Conservation (phyloP, 2,329 filamentous ascomycete genomes). For the Bipolaris sorokiniana region DNA sequence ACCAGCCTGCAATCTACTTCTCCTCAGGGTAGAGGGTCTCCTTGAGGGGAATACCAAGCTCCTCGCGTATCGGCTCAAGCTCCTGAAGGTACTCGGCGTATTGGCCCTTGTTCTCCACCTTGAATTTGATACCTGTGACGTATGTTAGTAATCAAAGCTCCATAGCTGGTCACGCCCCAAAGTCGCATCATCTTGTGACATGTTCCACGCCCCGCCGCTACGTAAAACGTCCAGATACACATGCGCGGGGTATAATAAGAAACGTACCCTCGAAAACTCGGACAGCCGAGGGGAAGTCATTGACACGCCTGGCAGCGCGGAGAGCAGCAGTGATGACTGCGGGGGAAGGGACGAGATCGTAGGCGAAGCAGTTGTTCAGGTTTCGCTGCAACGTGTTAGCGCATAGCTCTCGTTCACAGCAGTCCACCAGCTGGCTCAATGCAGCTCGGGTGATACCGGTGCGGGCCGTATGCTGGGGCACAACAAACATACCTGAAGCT, state of each 20-base stretch:
- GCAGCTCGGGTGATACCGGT: constrained; percentile 24
- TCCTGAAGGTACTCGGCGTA: constrained; percentile 96
- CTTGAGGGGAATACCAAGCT: constrained; percentile 89
- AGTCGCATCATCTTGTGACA: not conserved
- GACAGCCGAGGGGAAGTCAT: constrained; percentile 98
- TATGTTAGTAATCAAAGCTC: constrained; percentile 32
- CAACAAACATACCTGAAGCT: constrained; percentile 82
- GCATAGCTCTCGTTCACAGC: constrained; percentile 2
- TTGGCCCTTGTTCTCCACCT: constrained; percentile 98
- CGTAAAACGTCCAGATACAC: not conserved
- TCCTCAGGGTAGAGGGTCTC: constrained; percentile 83
- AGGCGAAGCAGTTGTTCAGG: constrained; percentile 99
- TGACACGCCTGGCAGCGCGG: constrained; percentile 91
- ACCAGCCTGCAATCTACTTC: constrained; percentile 33
- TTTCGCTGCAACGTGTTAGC: constrained; percentile 68
- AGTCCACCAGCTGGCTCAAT: constrained; percentile 11
- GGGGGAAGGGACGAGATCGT: constrained; percentile 97
- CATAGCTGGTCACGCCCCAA: constrained; percentile 11
- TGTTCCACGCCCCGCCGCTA: not conserved
- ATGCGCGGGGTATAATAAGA: not conserved
- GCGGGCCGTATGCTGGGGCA: constrained; percentile 7
- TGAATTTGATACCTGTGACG: constrained; percentile 86
- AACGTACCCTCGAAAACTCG: constrained; percentile 94
- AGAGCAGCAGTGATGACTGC: constrained; percentile 90
- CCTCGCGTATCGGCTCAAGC: constrained; percentile 89